Conservation (phyloP, 345 rosid species). For the Brassica nigra region DNA sequence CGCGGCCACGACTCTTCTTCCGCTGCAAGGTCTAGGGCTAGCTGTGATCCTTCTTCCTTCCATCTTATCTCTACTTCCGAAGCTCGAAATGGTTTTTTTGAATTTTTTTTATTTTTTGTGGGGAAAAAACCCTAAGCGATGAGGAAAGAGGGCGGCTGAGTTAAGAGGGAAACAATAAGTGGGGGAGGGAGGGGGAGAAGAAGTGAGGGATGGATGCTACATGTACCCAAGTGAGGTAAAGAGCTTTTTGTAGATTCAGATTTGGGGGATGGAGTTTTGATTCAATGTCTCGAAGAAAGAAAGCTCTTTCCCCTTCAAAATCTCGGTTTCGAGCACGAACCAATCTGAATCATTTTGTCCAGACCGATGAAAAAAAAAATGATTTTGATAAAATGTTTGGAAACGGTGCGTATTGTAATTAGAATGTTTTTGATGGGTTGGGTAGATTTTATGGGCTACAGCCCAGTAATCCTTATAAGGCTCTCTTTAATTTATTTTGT, state of each 20-base stretch:
- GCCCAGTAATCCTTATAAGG: background rate
- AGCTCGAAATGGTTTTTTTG: background rate
- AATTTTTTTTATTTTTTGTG: background rate
- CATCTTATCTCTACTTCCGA: slow-evolving; percentile 27
- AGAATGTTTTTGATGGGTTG: background rate
- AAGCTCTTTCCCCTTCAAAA: background rate
- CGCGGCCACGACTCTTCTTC: slow-evolving; percentile 51
- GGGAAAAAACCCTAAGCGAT: slow-evolving; percentile 21
- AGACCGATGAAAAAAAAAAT: background rate
- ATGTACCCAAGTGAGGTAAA: slow-evolving; percentile 19
- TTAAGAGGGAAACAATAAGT: background rate
- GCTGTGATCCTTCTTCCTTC: slow-evolving; percentile 87
- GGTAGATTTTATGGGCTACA: background rate
- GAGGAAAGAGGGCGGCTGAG: slow-evolving; percentile 10
- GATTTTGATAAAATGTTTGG: background rate
- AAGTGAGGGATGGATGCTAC: slow-evolving; percentile 11
- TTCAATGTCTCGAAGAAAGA: background rate
- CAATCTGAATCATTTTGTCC: background rate
- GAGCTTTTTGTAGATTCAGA: slow-evolving; percentile 28
- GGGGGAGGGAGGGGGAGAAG: background rate
- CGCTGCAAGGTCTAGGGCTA: slow-evolving; percentile 77
- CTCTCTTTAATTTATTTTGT: background rate
- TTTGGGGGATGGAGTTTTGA: slow-evolving; percentile 2
- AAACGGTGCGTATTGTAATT: background rate
- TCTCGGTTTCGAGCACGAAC: slow-evolving; percentile 24